Evolutionary conservation across 768 basidiomycete species (phyloP), one percentile per base, ranked within the genome.

Genomic region (Hygrophoropsis aurantiaca): DNA sequence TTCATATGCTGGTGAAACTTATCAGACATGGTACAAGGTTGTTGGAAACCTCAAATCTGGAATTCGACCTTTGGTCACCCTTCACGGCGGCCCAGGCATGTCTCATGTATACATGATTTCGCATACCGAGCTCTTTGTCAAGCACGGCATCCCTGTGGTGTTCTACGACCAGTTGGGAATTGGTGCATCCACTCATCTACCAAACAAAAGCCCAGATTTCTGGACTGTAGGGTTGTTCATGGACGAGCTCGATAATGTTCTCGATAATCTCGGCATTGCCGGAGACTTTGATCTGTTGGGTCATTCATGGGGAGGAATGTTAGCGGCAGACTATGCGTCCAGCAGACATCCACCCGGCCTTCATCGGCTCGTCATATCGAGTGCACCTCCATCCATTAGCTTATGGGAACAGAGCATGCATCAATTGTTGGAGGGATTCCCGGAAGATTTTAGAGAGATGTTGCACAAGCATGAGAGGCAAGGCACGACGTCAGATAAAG

Each of bases 251-350:
- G 68, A 70, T 21, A 80, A 79, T 43, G 52, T 83, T 8, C 43
- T 82, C 19, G 37, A 53, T 4, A 52, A 74, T 18, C 63, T 83
- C 16, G 68, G 62, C 0, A 70, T 81, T 48, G 35, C 57, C 8
- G 53, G 59, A 5, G 51, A 57, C n/a, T 82, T 72, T 56, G 68
- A 74, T 51, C 55, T 82, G 2, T 51, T 73, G 1, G 82, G 82
- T 0, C 81, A 82, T 40, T 80, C 77, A 4, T 81, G 80, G 80
- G 82, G 81, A 11, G 79, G 74, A 1, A 79, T 79, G 63, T 65
- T 82, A 8, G 78, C 65, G 0, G 51, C 64, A 5, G 68, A 74
- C 32, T 76, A 72, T 40, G 74, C 55, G 6, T 60, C 68, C 30
- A 53, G 62, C 13, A 61, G 64, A 11, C 64, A 71, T n/a, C 76